These are phyloP conservation scores for Parmales sp. DNA, from an alignment of 108 stramenopile genomes.

Conservation along the genomic window DNA sequence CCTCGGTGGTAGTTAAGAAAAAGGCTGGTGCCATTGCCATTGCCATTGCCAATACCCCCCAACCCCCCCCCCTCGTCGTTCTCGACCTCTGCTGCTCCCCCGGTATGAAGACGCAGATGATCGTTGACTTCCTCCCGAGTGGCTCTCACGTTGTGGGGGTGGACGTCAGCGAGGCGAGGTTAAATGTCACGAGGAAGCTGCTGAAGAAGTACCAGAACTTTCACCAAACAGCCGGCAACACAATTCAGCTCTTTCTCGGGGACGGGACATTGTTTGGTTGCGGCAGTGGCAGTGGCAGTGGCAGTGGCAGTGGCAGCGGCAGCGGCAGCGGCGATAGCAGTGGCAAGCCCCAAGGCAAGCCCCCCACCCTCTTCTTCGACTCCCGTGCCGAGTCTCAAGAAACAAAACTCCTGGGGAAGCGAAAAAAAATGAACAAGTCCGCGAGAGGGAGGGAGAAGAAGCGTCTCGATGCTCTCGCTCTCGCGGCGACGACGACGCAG, in stretches of 20 bases:
- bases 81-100: conserved; percentile 85
- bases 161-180: conserved; percentile 53
- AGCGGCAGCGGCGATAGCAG: background rate
- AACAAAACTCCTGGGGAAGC: conserved; percentile 32
- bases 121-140: conserved; percentile 47
- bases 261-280: background rate
- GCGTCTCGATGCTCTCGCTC: conserved; percentile 34
- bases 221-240: conserved; percentile 21
- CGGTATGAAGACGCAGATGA: conserved; percentile 66
- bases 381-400: conserved; percentile 36
- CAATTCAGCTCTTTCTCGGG: background rate
- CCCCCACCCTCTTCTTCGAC: conserved; percentile 53
- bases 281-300: background rate
- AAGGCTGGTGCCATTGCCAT: background rate
- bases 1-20: conserved; percentile 27
- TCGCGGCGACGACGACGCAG: conserved; percentile 1
- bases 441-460: conserved; percentile 57
- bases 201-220: conserved; percentile 64
- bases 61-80: conserved; percentile 34
- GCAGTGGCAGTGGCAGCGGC: background rate
- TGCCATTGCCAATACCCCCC: background rate
- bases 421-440: conserved; percentile 78
- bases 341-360: conserved; percentile 6
- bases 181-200: conserved; percentile 56
- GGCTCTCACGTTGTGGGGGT: conserved; percentile 46